Evolutionary conservation across 139 green algal species (phyloP).

Genomic region (Coccomyxa sp.): DNA sequence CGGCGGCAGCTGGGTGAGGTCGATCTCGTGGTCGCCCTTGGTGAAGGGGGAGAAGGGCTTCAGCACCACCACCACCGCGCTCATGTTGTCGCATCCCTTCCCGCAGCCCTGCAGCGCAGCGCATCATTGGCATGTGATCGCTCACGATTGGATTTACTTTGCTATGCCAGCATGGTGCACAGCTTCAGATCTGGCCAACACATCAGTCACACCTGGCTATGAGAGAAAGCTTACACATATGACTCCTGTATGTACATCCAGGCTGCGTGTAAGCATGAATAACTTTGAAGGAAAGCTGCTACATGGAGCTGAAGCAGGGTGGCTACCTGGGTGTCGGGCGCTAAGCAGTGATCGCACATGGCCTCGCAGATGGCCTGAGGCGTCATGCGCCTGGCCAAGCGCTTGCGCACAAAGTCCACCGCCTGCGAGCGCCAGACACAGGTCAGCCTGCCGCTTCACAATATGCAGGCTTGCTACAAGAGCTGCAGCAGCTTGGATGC

Average conservation of each 20-base stretch:
- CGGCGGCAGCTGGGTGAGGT: not conserved
- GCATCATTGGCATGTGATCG: not conserved
- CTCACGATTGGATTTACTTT: too few relatives aligned
- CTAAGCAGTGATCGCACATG: constrained; percentile 72
- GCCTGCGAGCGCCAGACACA: constrained; percentile 21
- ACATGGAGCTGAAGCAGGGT: constrained; percentile 31
- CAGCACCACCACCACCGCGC: constrained; percentile 38
- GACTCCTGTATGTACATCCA: not conserved
- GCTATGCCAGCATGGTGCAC: not conserved
- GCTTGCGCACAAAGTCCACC: constrained; percentile 63
- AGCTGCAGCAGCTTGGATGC: not conserved
- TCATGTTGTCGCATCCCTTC: constrained; percentile 57
- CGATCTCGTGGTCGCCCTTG: not conserved
- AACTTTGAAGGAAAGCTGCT: not conserved
- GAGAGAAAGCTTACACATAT: too few relatives aligned
- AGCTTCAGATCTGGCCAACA: not conserved
- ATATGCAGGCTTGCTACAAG: not conserved
- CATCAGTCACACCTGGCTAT: too few relatives aligned
- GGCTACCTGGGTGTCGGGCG: constrained; percentile 47
- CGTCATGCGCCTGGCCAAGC: constrained; percentile 32
- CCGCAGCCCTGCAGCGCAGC: not conserved
- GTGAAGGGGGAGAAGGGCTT: constrained; percentile 17
- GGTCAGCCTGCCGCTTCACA: not conserved
- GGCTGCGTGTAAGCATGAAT: not conserved
- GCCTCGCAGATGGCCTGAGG: constrained; percentile 50